Percentiles rank a stretch among this genome's conserved stretches.
phyloP scores from a whole-genome alignment of 2,329 filamentous ascomycete species.

The Fusarium napiforme region DNA sequence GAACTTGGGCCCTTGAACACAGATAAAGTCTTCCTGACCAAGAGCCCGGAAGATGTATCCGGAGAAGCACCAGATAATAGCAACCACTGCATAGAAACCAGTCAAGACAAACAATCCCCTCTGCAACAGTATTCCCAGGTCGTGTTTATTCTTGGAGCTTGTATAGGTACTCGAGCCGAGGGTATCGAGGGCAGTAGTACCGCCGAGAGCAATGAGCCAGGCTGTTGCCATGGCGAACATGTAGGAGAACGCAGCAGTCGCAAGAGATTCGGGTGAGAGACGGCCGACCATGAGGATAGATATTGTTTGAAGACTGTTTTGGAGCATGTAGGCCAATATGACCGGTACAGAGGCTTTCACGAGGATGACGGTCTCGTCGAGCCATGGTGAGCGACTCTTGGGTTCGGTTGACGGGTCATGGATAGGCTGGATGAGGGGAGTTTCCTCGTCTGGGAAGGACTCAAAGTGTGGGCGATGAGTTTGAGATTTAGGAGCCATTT shows the following conservation, averaged over 20 bases:
- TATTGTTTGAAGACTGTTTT: constrained; percentile 85
- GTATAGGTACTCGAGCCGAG: constrained; percentile 86
- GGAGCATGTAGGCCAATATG: constrained; percentile 84
- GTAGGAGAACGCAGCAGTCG: constrained; percentile 86
- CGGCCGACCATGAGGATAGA: constrained; percentile 86
- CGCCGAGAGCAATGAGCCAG: constrained; percentile 87
- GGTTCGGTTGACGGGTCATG: not conserved
- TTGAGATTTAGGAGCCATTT: not conserved
- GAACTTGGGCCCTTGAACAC: constrained; percentile 77
- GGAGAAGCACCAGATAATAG: constrained; percentile 78
- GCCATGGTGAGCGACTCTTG: constrained; percentile 32
- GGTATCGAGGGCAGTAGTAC: constrained; percentile 87
- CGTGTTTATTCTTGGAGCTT: constrained; percentile 79
- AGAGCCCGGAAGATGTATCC: constrained; percentile 78
- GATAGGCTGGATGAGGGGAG: constrained; percentile 20
- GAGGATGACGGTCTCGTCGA: constrained; percentile 57
- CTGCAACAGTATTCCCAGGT: constrained; percentile 82
- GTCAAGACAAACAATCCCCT: constrained; percentile 78
- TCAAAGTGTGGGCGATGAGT: rapidly evolving
- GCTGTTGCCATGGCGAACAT: constrained; percentile 94
- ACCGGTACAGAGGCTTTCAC: constrained; percentile 78
- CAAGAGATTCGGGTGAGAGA: constrained; percentile 80
- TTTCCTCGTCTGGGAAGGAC: constrained; percentile 33
- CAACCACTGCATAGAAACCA: constrained; percentile 77
- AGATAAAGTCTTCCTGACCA: constrained; percentile 83